Conservation (phyloP, 176 grass and related monocot genomes). For the Otatea glauca region DNA sequence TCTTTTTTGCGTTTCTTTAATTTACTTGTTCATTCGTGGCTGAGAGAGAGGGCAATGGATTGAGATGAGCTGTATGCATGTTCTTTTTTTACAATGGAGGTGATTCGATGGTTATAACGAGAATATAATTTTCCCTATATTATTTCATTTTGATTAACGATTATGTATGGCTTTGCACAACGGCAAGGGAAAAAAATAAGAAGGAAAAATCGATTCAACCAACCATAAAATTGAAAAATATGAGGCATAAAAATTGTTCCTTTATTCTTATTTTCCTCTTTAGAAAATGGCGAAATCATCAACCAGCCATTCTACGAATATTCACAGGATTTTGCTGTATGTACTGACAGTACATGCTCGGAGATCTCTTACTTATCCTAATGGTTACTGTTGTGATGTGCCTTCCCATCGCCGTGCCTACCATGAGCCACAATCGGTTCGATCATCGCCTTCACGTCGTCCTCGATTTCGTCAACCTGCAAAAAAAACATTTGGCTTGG, state of each 20-base stretch:
- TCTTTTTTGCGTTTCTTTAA: constrained; percentile 12
- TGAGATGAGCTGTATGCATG: constrained; percentile 28
- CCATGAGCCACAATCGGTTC: constrained; percentile 36
- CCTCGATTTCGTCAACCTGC: constrained; percentile 59
- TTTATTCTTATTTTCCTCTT: too few relatives aligned
- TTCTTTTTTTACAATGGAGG: constrained; percentile 3
- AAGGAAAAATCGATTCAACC: background rate
- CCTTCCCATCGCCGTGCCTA: background rate
- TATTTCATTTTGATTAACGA: background rate
- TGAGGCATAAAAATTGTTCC: background rate
- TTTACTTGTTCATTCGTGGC: constrained; percentile 31
- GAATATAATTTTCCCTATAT: background rate
- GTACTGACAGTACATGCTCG: too few relatives aligned
- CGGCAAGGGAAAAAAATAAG: too few relatives aligned
- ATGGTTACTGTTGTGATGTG: background rate
- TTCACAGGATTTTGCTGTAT: too few relatives aligned
- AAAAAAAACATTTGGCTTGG: background rate
- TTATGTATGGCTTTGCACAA: background rate
- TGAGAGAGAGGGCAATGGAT: background rate
- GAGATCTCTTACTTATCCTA: too few relatives aligned
- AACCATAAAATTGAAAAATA: background rate
- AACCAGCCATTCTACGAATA: too few relatives aligned
- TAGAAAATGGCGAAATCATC: too few relatives aligned
- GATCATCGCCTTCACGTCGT: constrained; percentile 51
- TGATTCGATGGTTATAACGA: background rate